Base-by-base conservation (phyloP, 2,329 filamentous ascomycete genomes). In the Trichoderma sp. region DNA sequence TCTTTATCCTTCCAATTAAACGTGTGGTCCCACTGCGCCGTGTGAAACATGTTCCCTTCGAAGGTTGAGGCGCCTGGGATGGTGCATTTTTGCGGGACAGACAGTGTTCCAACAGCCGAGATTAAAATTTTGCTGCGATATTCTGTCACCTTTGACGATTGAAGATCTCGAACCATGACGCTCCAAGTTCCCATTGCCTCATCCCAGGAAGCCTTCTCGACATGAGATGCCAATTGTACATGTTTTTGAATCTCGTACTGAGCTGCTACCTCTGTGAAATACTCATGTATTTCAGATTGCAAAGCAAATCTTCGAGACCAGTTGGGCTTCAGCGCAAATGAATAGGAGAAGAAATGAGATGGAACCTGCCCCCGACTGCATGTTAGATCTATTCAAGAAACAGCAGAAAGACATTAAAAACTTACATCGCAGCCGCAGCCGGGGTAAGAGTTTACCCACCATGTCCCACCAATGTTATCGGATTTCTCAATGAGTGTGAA, bases 341-440 rank as follows among this genome's bases (percentile, higher is more conserved):
- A 78, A 28, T 78, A 79, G 0, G 77, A 78, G 14, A 76, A 79
- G 65, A 78, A 78, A 36, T 79, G 77, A 3, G 75, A 76, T 2
- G 75, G 73, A 0, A 78, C 77, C 76, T 78, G 14, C 12, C 61
- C 36, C 6, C 12, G 7, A 11, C 18, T 12, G 26, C 11, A 9
- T 6, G 24, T 70, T 28, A 63, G 43, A 2, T 18, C 8, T 6
- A 4, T 12, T 6, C 30, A 4, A n/a, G 14, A 28, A 30, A 8
- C 18, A 11, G 21, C 18, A 11, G 6, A 8, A 28, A 6, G 21
- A 1, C 3, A 2, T 7, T 9, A 9, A 26, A 56, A 2, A 72
- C 76, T 71, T 43, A 76, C 76, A 61, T 79, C 76, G 12, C 76
- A 77, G 18, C 76, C 77, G 9, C 77, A 78, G 2, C 74, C 77